These are phyloP conservation scores for Chlorella sp. DNA, from an alignment of 139 green algal species.

Conservation along the genomic window DNA sequence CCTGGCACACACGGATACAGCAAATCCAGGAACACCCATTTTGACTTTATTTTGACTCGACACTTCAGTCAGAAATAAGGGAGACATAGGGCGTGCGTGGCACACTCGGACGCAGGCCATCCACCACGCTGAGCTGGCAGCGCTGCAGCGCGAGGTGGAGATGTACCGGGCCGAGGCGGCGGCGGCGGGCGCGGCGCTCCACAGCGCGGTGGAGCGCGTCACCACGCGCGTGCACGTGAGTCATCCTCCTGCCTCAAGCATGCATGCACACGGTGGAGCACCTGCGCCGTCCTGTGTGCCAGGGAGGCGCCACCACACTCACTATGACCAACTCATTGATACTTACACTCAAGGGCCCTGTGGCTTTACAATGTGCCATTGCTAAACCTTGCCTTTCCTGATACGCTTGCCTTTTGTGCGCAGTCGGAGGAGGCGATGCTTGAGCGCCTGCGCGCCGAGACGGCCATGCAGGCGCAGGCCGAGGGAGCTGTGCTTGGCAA, in stretches of 20 bases:
- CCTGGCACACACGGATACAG: no score
- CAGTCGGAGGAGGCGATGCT: constrained; percentile 21
- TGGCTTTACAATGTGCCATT: background rate
- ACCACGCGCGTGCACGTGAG: constrained; percentile 13
- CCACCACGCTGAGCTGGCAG: constrained; percentile 3
- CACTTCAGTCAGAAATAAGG: no score
- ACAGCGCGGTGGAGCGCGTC: constrained; percentile 28
- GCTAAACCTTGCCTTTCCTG: no score
- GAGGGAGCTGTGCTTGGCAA: constrained; percentile 18
- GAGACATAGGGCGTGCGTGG: no score
- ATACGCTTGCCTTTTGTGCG: no score
- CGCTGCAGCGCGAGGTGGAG: constrained; percentile 12
- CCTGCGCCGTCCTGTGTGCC: no score
- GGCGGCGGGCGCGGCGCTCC: constrained; percentile 11
- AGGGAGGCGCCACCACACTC: no score
- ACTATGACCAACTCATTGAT: background rate
- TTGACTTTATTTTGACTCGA: no score
- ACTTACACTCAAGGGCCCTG: background rate
- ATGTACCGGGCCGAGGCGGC: constrained; percentile 17
- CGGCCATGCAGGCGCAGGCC: constrained; percentile 8
- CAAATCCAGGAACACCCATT: no score
- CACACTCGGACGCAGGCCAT: no score
- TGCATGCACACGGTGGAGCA: no score
- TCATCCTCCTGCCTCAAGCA: no score
- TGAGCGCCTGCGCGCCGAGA: constrained; percentile 20